These are phyloP conservation scores for Pythium dissotocum DNA, from an alignment of 352 stramenopile genomes.

Conservation along the genomic window DNA sequence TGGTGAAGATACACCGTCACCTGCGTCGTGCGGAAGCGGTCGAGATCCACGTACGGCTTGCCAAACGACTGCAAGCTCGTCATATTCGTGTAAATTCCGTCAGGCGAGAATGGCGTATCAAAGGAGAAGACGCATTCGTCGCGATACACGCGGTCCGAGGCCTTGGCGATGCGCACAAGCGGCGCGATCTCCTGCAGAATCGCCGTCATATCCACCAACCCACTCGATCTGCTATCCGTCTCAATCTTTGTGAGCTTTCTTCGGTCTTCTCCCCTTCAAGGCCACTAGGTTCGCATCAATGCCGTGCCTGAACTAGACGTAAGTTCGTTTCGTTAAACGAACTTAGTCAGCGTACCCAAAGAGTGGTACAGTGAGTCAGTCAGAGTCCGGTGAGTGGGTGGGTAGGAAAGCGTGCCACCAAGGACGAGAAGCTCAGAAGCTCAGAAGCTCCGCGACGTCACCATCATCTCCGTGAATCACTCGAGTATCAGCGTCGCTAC, in stretches of 20 bases:
- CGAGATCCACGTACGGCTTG: conserved; percentile 56
- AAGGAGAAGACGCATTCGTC: conserved; percentile 98
- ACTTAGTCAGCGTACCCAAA: conserved; percentile 21
- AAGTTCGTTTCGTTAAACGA: conserved; percentile 18
- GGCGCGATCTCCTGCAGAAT: conserved; percentile 33
- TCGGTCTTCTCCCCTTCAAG: conserved; percentile 20
- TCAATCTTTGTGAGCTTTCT: conserved; percentile 2
- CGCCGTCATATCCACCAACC: background rate
- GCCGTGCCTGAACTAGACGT: background rate
- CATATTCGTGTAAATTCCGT: conserved; percentile 92
- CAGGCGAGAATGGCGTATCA: conserved; percentile 76
- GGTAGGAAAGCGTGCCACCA: conserved; percentile 8
- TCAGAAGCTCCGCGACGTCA: background rate
- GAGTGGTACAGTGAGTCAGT: conserved; percentile 18
- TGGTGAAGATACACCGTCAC: conserved; percentile 80
- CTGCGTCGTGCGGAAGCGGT: conserved; percentile 38
- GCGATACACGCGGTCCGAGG: conserved; percentile 90
- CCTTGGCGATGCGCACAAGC: conserved; percentile 49
- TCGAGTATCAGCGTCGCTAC: background rate
- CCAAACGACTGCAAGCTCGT: conserved; percentile 92
- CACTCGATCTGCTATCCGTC: background rate
- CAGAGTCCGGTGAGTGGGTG: conserved; percentile 17
- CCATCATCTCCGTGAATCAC: background rate
- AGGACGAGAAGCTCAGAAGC: conserved; percentile 1
- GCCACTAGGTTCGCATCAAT: background rate